Evolutionary conservation across 2,329 filamentous ascomycete species (phyloP), one percentile per base, ranked within the genome.

Genomic region (Chaetomiaceae sp.): DNA sequence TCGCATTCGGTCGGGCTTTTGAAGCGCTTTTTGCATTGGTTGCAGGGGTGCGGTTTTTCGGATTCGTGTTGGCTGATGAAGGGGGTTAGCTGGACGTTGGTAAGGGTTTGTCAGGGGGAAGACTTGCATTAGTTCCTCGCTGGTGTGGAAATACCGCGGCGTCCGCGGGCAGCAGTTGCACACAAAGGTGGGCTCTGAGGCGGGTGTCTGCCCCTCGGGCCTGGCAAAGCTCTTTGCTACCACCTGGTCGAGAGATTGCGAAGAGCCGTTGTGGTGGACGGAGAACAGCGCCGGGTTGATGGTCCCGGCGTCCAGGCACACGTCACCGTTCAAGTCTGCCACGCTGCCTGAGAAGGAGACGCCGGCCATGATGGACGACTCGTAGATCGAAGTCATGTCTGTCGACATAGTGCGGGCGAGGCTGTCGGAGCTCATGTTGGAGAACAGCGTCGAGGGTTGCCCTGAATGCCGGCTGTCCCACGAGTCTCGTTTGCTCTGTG

Each of bases 1-100:
- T 63, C 61, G 20, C 59, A 60, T 34, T 63, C 61, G 25, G 60
- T 61, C 1, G 61, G 61, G 12, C 44, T 51, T 22, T 63, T 63
- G 55, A 63, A 63, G 3, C 61, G 56, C 37, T 60, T 61, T 27
- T 59, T 61, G 49, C 61, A 63, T 12, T 58, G 59, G 2, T 55
- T 53, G 51, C 61, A 63, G 1, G 60, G 56, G 23, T 63, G 56
- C 1, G 61, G 61, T 25, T 63, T 63, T 31, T 61, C 59, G 31
- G 55, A 31, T 50, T 63, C 59, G 54, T 63, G 61, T 39, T 51
- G 36, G 34, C 60, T 62, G 42, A 15, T 20, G 11, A 12, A 33
- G 6, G 6, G n/a, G 8, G 43, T 51, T 15, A 50, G 39, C 15
- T 17, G n/a, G 5, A n/a, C 3, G 43, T n/a, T 20, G 34, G 39